Percentiles rank a stretch among this genome's conserved stretches.
Conservation (phyloP, 2,329 filamentous ascomycete genomes). For the Raffaelea arxii region DNA sequence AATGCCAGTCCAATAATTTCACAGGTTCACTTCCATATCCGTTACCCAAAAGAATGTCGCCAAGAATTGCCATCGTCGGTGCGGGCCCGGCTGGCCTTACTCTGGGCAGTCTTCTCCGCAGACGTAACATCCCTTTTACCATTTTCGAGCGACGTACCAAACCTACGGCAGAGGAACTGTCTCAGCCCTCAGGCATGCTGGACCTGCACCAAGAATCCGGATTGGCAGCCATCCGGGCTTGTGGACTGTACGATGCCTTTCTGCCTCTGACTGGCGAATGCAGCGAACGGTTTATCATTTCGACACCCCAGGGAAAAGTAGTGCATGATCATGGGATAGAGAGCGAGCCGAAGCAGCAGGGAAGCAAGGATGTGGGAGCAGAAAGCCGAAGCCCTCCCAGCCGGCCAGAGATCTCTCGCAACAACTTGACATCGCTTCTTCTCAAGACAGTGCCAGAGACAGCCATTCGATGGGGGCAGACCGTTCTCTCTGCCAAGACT, state of each 20-base stretch:
- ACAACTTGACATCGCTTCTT: conserved; percentile 24
- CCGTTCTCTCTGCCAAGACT: conserved; percentile 12
- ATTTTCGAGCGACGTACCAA: conserved; percentile 25
- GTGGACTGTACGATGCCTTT: conserved; percentile 34
- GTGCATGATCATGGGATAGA: conserved; percentile 5
- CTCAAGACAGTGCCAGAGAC: conserved; percentile 19
- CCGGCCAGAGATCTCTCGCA: conserved; percentile 29
- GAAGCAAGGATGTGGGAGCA: too few species aligned
- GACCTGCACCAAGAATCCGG: conserved; percentile 39
- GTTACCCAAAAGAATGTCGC: too few species aligned
- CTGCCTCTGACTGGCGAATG: conserved; percentile 29
- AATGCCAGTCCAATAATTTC: too few species aligned
- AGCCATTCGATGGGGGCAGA: conserved; percentile 27
- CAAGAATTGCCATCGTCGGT: conserved; percentile 33
- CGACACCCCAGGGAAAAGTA: conserved; percentile 20
- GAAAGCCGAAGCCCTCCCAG: too few species aligned
- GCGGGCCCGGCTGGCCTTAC: conserved; percentile 37
- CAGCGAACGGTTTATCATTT: conserved; percentile 26
- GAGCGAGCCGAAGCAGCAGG: conserved; percentile 12
- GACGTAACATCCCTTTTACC: conserved; percentile 21
- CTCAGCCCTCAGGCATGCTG: conserved; percentile 29
- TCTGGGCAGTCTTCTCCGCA: conserved; percentile 34
- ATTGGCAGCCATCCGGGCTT: conserved; percentile 31
- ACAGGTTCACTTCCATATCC: too few species aligned
- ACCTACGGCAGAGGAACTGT: conserved; percentile 17